Evolutionary conservation across 1,139 yeast species (phyloP).

Genomic region (Taphrina communis): DNA sequence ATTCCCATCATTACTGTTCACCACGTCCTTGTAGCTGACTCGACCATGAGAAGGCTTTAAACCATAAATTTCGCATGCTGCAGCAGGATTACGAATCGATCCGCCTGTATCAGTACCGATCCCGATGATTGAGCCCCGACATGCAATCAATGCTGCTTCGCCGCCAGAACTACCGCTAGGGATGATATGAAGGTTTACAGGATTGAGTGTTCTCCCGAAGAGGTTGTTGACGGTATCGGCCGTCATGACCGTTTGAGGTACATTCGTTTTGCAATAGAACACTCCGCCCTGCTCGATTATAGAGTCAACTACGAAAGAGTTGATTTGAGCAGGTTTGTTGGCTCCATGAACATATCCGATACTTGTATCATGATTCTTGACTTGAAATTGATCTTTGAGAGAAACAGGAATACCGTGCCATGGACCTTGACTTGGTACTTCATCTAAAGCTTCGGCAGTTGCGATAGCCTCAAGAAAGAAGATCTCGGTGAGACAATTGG

Average conservation of each 20-base stretch:
- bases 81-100: conserved; percentile 61
- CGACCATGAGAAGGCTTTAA: conserved; percentile 54
- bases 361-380: conserved; percentile 59
- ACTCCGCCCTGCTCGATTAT: conserved; percentile 65
- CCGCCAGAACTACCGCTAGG: conserved; percentile 70
- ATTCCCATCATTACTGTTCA: conserved; percentile 27
- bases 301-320: conserved; percentile 53
- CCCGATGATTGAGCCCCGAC: conserved; percentile 58
- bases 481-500: conserved; percentile 52
- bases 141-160: conserved; percentile 60
- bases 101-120: conserved; percentile 69
- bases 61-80: conserved; percentile 54
- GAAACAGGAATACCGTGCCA: conserved; percentile 75
- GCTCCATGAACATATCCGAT: conserved; percentile 59
- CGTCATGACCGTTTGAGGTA: conserved; percentile 63
- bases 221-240: conserved; percentile 49
- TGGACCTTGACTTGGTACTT: conserved; percentile 57
- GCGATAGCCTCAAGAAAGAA: conserved; percentile 50
- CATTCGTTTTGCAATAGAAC: conserved; percentile 62
- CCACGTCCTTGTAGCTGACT: conserved; percentile 52
- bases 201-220: conserved; percentile 57
- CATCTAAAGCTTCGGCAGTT: conserved; percentile 60
- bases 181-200: conserved; percentile 56
- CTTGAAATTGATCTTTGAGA: conserved; percentile 59
- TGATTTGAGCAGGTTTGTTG: conserved; percentile 51